phyloP scores from a whole-genome alignment of 768 basidiomycete species.

The Cystobasidium ongulense region DNA sequence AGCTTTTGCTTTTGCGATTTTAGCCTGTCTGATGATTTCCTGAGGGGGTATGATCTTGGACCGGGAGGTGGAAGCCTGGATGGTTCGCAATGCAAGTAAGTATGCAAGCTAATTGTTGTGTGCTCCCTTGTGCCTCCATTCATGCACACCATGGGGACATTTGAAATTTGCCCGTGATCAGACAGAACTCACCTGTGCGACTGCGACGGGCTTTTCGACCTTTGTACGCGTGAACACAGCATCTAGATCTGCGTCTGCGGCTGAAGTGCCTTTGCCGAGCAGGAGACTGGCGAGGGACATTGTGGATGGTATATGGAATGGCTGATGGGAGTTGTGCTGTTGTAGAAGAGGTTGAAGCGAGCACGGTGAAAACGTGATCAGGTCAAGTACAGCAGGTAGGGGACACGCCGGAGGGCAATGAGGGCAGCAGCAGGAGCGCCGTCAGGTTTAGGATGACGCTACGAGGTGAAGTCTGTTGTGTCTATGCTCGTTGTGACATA shows the following conservation, averaged over 20 bases:
- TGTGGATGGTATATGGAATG: background rate
- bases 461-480: too few species aligned
- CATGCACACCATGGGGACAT: background rate
- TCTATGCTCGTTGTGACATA: too few species aligned
- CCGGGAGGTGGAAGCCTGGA: constrained; percentile 10
- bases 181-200: background rate
- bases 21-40: background rate
- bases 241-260: constrained; percentile 17
- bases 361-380: background rate
- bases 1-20: background rate
- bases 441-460: too few species aligned
- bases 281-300: background rate
- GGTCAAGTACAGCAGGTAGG: too few species aligned
- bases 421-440: too few species aligned
- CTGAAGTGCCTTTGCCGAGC: background rate
- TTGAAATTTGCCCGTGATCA: background rate
- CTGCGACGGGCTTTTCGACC: background rate
- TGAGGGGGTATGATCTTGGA: background rate
- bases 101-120: background rate
- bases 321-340: background rate
- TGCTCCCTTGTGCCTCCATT: background rate
- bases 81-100: background rate
- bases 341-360: background rate
- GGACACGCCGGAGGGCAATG: too few species aligned
- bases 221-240: constrained; percentile 24